A percentile compares a stretch with the other conserved stretches of the same genome.
These are phyloP conservation scores for Xylaria digitata DNA, from an alignment of 2,329 filamentous ascomycete species.

Conservation along the genomic window DNA sequence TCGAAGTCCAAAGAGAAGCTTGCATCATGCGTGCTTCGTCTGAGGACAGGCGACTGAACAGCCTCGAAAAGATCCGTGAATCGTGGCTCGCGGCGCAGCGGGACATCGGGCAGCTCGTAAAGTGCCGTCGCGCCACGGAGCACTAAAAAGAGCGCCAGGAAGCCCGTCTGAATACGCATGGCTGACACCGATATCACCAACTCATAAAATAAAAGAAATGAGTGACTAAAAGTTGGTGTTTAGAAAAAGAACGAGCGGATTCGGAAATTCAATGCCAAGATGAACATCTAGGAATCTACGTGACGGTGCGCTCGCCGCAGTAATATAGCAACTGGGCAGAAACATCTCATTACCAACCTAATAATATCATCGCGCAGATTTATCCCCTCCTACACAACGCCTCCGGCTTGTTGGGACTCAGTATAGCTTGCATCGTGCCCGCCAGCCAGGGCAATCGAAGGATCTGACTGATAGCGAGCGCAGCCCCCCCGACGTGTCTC, in stretches of 20 bases:
- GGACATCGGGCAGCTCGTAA: slow-evolving; percentile 26
- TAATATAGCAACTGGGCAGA: slow-evolving; percentile 17
- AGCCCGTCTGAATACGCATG: slow-evolving; percentile 19
- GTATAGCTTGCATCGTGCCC: background rate
- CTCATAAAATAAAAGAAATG: slow-evolving; percentile 14
- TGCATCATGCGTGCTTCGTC: slow-evolving; percentile 29
- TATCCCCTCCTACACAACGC: background rate
- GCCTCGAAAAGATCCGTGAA: slow-evolving; percentile 17
- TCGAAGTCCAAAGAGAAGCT: slow-evolving; percentile 27
- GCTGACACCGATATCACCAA: background rate
- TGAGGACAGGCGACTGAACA: slow-evolving; percentile 23
- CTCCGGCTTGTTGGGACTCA: slow-evolving; percentile 3
- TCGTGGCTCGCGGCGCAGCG: background rate
- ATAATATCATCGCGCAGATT: slow-evolving; percentile 9
- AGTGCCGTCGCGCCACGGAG: slow-evolving; percentile 23
- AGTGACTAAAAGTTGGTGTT: slow-evolving; percentile 10
- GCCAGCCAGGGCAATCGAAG: slow-evolving; percentile 8
- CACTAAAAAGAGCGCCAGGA: slow-evolving; percentile 24
- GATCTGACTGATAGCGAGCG: slow-evolving; percentile 5
- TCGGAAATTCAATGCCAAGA: background rate
- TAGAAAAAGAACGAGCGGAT: slow-evolving; percentile 12
- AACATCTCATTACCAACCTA: background rate
- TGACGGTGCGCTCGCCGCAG: background rate
- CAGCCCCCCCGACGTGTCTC: slow-evolving; percentile 22
- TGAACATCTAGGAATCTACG: background rate